A percentile compares a stretch with the other conserved stretches of the same genome.
phyloP scores from a whole-genome alignment of 805 yeast species.

The Lipomyces yamadae region DNA sequence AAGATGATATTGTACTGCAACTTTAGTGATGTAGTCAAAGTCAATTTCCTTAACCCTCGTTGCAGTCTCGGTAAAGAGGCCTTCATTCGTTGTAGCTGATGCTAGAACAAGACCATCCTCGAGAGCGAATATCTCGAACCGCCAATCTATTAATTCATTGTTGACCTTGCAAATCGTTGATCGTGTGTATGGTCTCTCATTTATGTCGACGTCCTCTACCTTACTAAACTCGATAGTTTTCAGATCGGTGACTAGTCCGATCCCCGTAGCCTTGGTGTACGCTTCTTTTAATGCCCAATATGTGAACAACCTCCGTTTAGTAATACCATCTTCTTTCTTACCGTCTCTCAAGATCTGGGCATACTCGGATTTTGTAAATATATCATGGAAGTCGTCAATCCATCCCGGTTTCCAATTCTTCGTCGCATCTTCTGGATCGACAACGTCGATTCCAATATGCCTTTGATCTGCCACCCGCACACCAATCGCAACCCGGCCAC shows the following conservation, averaged over 20 bases:
- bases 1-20: slow-evolving; percentile 4
- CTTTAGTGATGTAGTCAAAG: slow-evolving; percentile 11
- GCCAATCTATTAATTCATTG: slow-evolving; percentile 18
- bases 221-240: slow-evolving; percentile 42
- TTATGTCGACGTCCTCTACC: slow-evolving; percentile 23
- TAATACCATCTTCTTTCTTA: background rate
- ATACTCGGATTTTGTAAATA: slow-evolving; percentile 27
- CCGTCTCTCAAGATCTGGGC: background rate
- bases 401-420: slow-evolving; percentile 11
- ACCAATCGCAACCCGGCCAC: slow-evolving; percentile 26
- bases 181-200: slow-evolving; percentile 1
- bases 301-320: slow-evolving; percentile 43
- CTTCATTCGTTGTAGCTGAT: slow-evolving; percentile 24
- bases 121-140: slow-evolving; percentile 27
- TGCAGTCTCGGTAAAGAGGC: background rate
- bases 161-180: slow-evolving; percentile 12
- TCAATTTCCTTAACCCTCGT: slow-evolving; percentile 2
- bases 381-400: slow-evolving; percentile 31
- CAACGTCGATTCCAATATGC: slow-evolving; percentile 30
- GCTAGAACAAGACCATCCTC: slow-evolving; percentile 19
- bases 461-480: slow-evolving; percentile 16
- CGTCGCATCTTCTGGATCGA: slow-evolving; percentile 20
- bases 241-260: slow-evolving; percentile 56
- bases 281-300: slow-evolving; percentile 84
- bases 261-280: slow-evolving; percentile 67